These are phyloP conservation scores for Neurospora discreta DNA, from an alignment of 495 filamentous ascomycete genomes.

Conservation along the genomic window DNA sequence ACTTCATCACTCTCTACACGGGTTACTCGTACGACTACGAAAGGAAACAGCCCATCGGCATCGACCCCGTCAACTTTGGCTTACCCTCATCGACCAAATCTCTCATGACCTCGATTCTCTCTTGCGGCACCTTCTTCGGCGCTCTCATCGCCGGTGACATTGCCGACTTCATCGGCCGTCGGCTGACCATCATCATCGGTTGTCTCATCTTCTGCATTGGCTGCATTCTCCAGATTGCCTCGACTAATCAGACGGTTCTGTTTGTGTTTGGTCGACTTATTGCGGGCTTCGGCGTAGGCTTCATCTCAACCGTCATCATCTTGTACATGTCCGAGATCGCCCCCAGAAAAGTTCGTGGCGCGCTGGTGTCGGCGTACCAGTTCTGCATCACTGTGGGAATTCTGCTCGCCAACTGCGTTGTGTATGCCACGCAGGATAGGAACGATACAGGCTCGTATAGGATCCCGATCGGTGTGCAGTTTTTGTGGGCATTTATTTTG, in stretches of 20 bases:
- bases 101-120: slow-evolving; percentile 63
- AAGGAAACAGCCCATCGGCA: slow-evolving; percentile 27
- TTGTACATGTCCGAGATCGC: slow-evolving; percentile 62
- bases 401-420: slow-evolving; percentile 60
- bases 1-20: slow-evolving; percentile 50
- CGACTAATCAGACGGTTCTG: slow-evolving; percentile 24
- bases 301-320: slow-evolving; percentile 61
- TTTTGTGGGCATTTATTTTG: slow-evolving; percentile 58
- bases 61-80: slow-evolving; percentile 16
- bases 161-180: slow-evolving; percentile 58
- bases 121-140: slow-evolving; percentile 65
- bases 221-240: slow-evolving; percentile 46
- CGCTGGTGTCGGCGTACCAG: slow-evolving; percentile 65
- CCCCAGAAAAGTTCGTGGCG: slow-evolving; percentile 57
- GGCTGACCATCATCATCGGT: slow-evolving; percentile 53
- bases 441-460: slow-evolving; percentile 57
- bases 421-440: slow-evolving; percentile 53
- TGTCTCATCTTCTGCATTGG: slow-evolving; percentile 54
- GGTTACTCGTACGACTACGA: slow-evolving; percentile 49
- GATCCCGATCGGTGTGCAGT: slow-evolving; percentile 60
- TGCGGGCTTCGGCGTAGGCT: slow-evolving; percentile 61
- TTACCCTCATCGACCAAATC: slow-evolving; percentile 38
- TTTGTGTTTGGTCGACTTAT: slow-evolving; percentile 58
- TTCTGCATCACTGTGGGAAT: slow-evolving; percentile 69
- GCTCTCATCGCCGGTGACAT: slow-evolving; percentile 58